phyloP scores from a whole-genome alignment of 495 filamentous ascomycete genomes.

The Thermochaetoides thermophila region DNA sequence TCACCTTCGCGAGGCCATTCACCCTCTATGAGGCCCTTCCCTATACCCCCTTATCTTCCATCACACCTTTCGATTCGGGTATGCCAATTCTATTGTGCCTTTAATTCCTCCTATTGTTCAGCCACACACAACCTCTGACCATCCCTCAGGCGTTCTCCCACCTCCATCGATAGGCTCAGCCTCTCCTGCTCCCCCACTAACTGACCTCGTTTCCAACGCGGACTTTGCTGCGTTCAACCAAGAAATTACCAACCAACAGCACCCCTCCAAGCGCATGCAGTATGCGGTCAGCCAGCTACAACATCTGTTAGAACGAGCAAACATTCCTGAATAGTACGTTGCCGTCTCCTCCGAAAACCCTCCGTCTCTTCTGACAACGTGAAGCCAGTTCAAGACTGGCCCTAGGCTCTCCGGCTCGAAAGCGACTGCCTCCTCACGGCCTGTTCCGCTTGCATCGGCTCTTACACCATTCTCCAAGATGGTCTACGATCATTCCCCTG shows the following conservation, averaged over 20 bases:
- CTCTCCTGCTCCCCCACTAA: constrained; percentile 30
- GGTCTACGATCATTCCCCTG: constrained; percentile 26
- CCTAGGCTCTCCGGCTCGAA: constrained; percentile 11
- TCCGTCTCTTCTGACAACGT: constrained; percentile 6
- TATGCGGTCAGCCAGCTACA: constrained; percentile 49
- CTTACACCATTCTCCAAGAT: constrained; percentile 30
- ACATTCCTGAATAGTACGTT: constrained; percentile 59
- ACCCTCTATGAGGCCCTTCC: constrained; percentile 73
- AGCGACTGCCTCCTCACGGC: constrained; percentile 6
- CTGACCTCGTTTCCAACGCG: constrained; percentile 27
- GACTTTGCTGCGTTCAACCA: constrained; percentile 38
- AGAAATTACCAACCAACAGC: constrained; percentile 27
- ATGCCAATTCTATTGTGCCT: constrained; percentile 11
- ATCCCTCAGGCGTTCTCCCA: constrained; percentile 48
- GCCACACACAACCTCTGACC: neutral
- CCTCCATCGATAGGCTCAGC: constrained; percentile 43
- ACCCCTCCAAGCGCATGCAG: constrained; percentile 26
- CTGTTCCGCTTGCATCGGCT: constrained; percentile 13
- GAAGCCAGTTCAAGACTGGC: constrained; percentile 54
- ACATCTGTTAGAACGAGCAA: constrained; percentile 49
- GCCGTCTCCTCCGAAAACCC: too few species aligned
- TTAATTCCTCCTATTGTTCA: neutral
- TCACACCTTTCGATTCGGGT: constrained; percentile 80
- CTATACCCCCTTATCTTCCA: constrained; percentile 80
- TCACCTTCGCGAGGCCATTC: constrained; percentile 21